A percentile compares a stretch with the other conserved stretches of the same genome.
Evolutionary conservation across 1,139 yeast genomes (phyloP).

Genomic region (Maudiozyma humilis): DNA sequence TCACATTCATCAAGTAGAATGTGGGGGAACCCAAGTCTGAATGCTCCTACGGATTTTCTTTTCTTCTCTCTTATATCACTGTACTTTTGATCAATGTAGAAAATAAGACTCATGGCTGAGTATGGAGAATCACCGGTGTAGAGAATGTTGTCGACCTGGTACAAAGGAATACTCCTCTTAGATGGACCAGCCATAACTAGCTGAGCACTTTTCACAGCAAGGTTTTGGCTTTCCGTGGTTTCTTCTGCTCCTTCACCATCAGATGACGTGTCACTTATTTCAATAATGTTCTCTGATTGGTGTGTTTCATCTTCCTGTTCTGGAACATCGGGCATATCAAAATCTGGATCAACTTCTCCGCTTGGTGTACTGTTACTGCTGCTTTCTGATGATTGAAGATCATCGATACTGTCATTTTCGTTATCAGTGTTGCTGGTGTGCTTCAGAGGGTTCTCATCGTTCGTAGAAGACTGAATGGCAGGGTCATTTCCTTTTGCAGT

Average conservation of each 20-base stretch:
- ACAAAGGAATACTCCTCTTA: background rate
- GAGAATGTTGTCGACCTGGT: background rate
- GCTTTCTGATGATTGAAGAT: background rate
- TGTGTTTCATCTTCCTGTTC: too few relatives aligned
- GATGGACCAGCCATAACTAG: background rate
- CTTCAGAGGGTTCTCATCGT: background rate
- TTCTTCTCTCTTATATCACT: background rate
- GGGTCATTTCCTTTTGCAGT: too few relatives aligned
- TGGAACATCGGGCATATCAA: too few relatives aligned
- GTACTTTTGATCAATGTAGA: slow-evolving; percentile 1
- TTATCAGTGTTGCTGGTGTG: too few relatives aligned
- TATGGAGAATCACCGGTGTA: slow-evolving; percentile 5
- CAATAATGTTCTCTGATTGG: too few relatives aligned
- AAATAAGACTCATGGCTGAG: slow-evolving; percentile 2
- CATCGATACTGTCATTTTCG: background rate
- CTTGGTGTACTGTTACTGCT: too few relatives aligned
- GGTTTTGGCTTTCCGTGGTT: background rate
- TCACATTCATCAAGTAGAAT: slow-evolving; percentile 14
- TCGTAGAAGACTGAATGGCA: background rate
- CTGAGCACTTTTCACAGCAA: background rate
- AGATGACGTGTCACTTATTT: background rate
- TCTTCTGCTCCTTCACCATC: background rate
- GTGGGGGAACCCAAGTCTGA: slow-evolving; percentile 4
- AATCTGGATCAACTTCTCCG: too few relatives aligned
- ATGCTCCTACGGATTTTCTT: background rate